Evolutionary conservation across 2,329 filamentous ascomycete genomes (phyloP), one percentile per base, ranked within the genome.

Genomic region (Scedosporium aurantiacum): DNA sequence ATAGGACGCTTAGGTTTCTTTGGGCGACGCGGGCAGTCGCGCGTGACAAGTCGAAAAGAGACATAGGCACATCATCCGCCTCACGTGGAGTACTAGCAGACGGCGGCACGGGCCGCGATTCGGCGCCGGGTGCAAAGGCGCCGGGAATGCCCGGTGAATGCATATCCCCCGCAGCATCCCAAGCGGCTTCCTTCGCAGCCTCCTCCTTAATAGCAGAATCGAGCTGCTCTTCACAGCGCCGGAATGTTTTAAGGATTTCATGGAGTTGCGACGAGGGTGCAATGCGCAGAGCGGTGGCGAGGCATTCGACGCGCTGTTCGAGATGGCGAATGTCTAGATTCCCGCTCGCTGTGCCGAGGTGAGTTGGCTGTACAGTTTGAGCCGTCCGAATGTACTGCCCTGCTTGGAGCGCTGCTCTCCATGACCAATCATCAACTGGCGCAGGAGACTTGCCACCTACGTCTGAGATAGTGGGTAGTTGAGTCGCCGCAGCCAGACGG

Each of bases 291-390:
- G 90, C 88, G 12, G 88, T 85, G 1, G 88, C 85, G 2, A 95
- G 77, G 43, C 91, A 88, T 67, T 93, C 90, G 70, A 91, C 89
- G 23, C 90, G 84, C 70, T 93, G 90, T 67, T 93, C 88, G 1
- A 94, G 76, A 65, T 90, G 85, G 32, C 89, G 82, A 60, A 94
- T 82, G 62, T 85, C 77, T 27, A 78, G 74, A 71, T 86, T 81
- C 66, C 81, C 79, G 68, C 77, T 84, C 16, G 81, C 77, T 37
- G 83, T 84, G 54, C 84, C 80, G 23, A 86, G 73, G 67, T 86
- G 83, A 1, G 82, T 85, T 4, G 83, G 82, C 27, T 76, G 79
- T 23, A 79, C 67, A 0, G 83, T 85, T 40, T 73, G 73, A 16
- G 75, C 68, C 12, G 79, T 84, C 18, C 82, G 81, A 40, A 84